Conservation (phyloP, 306 rosid genomes). For the Dryas alaskensis region DNA sequence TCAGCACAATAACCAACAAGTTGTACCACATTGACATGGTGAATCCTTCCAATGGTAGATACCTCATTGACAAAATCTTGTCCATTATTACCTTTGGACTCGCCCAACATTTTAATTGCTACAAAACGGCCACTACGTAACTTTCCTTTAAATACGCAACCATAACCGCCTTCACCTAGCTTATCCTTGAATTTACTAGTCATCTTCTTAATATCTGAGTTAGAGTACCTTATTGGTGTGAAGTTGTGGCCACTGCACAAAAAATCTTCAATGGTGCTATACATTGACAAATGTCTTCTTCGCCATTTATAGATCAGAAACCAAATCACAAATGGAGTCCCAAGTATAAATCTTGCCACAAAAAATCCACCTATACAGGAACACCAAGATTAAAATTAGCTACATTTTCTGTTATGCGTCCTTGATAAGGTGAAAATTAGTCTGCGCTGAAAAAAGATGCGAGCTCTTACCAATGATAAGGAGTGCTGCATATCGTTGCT, state of each 20-base stretch:
- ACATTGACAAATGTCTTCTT: not conserved
- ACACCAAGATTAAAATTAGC: too few relatives aligned
- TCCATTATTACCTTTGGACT: not conserved
- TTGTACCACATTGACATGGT: not conserved
- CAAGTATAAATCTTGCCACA: not conserved
- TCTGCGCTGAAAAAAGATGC: too few relatives aligned
- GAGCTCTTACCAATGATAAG: too few relatives aligned
- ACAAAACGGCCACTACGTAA: not conserved
- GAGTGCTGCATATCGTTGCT: too few relatives aligned
- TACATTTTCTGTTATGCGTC: too few relatives aligned
- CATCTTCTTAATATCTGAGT: not conserved
- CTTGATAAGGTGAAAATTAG: too few relatives aligned
- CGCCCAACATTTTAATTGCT: not conserved
- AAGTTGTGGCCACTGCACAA: not conserved
- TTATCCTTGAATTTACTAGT: not conserved
- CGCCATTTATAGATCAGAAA: not conserved
- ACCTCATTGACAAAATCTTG: not conserved
- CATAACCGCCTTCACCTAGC: not conserved
- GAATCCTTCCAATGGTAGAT: not conserved
- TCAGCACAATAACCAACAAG: not conserved
- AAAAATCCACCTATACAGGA: too few relatives aligned
- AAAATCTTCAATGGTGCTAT: not conserved
- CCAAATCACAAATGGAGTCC: not conserved
- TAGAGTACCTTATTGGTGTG: not conserved
- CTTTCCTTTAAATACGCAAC: not conserved